Conservation (phyloP, 352 stramenopile genomes). For the Elongisporangium anandrum region DNA sequence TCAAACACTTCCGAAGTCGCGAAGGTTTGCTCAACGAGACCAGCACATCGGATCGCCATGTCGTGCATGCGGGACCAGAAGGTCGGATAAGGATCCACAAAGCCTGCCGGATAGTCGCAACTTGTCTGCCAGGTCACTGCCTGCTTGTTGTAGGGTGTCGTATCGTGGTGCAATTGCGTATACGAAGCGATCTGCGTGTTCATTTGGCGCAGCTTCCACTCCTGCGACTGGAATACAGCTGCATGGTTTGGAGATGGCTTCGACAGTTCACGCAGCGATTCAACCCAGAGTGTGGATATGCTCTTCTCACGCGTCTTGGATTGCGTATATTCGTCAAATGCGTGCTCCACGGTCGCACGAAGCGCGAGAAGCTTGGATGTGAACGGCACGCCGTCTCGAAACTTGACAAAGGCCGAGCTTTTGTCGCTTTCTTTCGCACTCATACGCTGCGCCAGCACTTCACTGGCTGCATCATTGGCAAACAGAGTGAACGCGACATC, state of each 20-base stretch:
- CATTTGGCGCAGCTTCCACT: too few species aligned
- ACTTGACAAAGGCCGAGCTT: slow-evolving; percentile 2
- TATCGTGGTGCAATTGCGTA: neutral
- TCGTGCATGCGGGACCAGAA: too few species aligned
- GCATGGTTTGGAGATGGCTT: neutral
- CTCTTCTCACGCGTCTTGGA: neutral
- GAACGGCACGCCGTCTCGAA: slow-evolving; percentile 12
- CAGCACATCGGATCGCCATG: too few species aligned
- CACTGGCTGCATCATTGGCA: slow-evolving; percentile 10
- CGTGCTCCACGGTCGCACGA: slow-evolving; percentile 11
- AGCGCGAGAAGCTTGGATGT: slow-evolving; percentile 17
- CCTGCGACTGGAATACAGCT: neutral
- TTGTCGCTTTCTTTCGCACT: neutral
- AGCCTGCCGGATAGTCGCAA: too few species aligned
- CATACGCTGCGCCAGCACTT: slow-evolving; percentile 11
- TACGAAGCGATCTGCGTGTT: neutral
- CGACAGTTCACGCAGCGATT: too few species aligned
- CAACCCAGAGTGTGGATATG: too few species aligned
- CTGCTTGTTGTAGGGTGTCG: neutral
- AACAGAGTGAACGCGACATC: slow-evolving; percentile 17
- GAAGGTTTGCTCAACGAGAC: too few species aligned
- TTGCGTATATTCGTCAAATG: slow-evolving; percentile 4
- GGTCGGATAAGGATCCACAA: too few species aligned
- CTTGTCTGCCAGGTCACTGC: too few species aligned
- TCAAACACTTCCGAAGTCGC: neutral